A percentile compares a stretch with the other conserved stretches of the same genome.
These are phyloP conservation scores for Pestalotiopsis fici DNA, from an alignment of 2,329 filamentous ascomycete species.

Conservation along the genomic window DNA sequence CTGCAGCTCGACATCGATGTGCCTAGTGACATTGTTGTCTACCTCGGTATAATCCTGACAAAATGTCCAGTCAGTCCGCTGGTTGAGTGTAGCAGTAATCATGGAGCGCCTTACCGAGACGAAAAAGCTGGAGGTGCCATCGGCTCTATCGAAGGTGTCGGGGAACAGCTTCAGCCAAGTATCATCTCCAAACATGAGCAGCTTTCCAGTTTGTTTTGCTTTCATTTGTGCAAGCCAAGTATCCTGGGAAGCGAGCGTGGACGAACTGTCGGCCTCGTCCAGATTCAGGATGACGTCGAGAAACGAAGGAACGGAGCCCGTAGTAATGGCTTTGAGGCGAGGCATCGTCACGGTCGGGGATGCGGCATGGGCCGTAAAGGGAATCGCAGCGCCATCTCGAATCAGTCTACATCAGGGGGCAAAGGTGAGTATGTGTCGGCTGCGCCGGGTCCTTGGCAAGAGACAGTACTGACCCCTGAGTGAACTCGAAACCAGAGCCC, in stretches of 20 bases:
- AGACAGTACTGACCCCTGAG: conserved; percentile 69
- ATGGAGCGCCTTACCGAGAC: conserved; percentile 70
- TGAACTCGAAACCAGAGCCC: conserved; percentile 80
- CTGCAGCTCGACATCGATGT: conserved; percentile 75
- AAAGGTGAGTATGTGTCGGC: neutral
- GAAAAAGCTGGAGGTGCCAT: conserved; percentile 97
- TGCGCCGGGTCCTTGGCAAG: neutral
- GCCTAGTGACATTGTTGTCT: conserved; percentile 93
- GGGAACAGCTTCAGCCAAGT: conserved; percentile 98
- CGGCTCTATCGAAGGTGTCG: conserved; percentile 78
- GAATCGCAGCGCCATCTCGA: conserved; percentile 77
- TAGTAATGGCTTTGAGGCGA: conserved; percentile 94
- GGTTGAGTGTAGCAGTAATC: conserved; percentile 29
- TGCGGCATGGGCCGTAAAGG: conserved; percentile 94
- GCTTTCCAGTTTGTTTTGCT: conserved; percentile 67
- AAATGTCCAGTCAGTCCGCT: conserved; percentile 15
- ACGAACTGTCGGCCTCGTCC: conserved; percentile 89
- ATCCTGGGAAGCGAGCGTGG: conserved; percentile 84
- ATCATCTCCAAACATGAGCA: conserved; percentile 96
- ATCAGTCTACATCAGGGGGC: conserved; percentile 64
- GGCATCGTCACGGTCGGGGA: conserved; percentile 99
- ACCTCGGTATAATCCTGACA: conserved; percentile 92
- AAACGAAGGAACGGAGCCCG: conserved; percentile 96
- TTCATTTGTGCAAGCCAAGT: conserved; percentile 96
- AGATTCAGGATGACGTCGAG: conserved; percentile 96